phyloP scores from a whole-genome alignment of 2,329 filamentous ascomycete species.

The Thelonectria discophora region DNA sequence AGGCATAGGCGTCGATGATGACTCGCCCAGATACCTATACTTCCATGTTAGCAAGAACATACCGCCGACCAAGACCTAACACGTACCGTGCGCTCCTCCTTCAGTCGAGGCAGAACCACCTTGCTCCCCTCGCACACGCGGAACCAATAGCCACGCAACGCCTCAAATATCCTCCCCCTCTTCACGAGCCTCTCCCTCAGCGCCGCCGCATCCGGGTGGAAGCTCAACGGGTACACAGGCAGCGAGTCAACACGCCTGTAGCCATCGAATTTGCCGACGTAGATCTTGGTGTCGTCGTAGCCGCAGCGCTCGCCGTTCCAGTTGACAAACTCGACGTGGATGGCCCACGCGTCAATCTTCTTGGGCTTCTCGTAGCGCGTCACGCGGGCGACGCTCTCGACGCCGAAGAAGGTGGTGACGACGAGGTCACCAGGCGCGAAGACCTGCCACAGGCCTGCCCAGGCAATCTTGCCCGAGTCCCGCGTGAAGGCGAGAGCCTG shows the following conservation, averaged over 20 bases:
- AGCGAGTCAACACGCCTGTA: conserved; percentile 40
- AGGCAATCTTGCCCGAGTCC: conserved; percentile 44
- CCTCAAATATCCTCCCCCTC: conserved; percentile 5
- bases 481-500: conserved; percentile 38
- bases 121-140: conserved; percentile 6
- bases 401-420: conserved; percentile 43
- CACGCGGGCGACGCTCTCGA: conserved; percentile 49
- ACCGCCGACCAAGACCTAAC: too few relatives aligned
- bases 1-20: conserved; percentile 13
- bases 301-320: conserved; percentile 48
- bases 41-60: too few relatives aligned
- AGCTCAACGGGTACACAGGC: conserved; percentile 23
- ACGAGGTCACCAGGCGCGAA: conserved; percentile 47
- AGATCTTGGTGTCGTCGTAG: conserved; percentile 33
- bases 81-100: conserved; percentile 4
- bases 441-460: conserved; percentile 47
- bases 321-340: conserved; percentile 48
- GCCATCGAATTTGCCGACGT: conserved; percentile 42
- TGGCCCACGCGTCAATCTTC: conserved; percentile 27
- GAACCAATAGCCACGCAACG: conserved; percentile 9
- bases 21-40: conserved; percentile 12
- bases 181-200: background rate
- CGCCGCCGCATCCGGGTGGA: background rate
- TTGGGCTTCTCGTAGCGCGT: conserved; percentile 36
- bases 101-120: background rate